Evolutionary conservation across 2,329 filamentous ascomycete species (phyloP), one percentile per base, ranked within the genome.

Genomic region (Capronia americana): DNA sequence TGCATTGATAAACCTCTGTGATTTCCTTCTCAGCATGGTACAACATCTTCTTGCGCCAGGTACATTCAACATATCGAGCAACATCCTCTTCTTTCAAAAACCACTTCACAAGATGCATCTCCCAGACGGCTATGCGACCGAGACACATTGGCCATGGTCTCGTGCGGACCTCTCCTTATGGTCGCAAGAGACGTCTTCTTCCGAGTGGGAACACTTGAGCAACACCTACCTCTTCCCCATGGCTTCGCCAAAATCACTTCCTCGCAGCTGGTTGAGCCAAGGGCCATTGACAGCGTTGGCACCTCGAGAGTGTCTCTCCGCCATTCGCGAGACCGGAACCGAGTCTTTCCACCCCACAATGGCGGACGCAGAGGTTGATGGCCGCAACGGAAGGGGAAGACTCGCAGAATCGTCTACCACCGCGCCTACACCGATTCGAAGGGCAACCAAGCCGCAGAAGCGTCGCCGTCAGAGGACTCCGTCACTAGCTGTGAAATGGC

Each of bases 91-190:
- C 24, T 28, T 28, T 10, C 53, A 34, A 55, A 4, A 3, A n/a
- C 28, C 28, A 26, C 26, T 12, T 11, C 17, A 14, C 53, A 30
- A 46, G 20, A 61, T 61, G 58, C 46, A 61, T 34, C 58, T 61
- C n/a, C 58, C 58, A 34, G 46, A 53, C 7, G 58, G 58, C 24
- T 61, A 61, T 61, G 46, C 23, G 17, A 20, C 46, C 14, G 58
- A 61, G 44, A 48, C 46, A 7, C 58, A 61, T 26, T 34, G 46
- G 46, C n/a, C 58, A 20, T 61, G 58, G 58, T 61, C 58, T n/a
- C 28, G 30, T n/a, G 41, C 58, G 48, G 28, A 61, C 48, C 44
- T 26, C 6, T 30, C 10, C 1, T 3, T 23, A 11, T 23, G 58
- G n/a, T 53, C 58, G n/a, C 20, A 61, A 61, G 58, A 51, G 1